Base-by-base conservation (phyloP, 106 monocot species). In the Dioscorea dumetorum region DNA sequence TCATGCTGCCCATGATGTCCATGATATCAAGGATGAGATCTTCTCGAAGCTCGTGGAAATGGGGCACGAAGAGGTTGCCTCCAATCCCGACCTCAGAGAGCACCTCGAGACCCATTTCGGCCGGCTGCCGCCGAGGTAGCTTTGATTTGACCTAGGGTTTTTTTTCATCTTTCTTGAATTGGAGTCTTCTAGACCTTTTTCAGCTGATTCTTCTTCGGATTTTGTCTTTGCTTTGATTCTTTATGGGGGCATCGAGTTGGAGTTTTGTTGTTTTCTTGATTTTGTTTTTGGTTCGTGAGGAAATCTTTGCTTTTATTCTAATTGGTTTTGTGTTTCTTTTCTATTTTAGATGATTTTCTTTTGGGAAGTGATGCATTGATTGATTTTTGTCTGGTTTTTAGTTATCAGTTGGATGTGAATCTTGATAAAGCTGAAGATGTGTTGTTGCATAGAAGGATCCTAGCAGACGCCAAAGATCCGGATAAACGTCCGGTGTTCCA, bases 361-460 rank as follows among this genome's bases (percentile, higher is more conserved):
- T 24, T 52, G 17, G 22, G 2, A 10, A 31, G 61, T 24, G 24
- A 32, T 31, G 4, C 16, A 62, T 13, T 62, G 32, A 32, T 28
- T 32, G 0, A 2, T 18, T 16, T 51, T 61, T 12, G 12, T 60
- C 12, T 49, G 18, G 32, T 41, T 56, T 5, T 31, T 72, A 89
- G 89, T 61, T 89, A 89, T 78, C 24, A 41, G 22, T 63, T 86
- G 70, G 97, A 97, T 72, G 58, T 91, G 57, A 84, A 75, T 48
- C 67, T 84, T 49, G 91, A 91, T 32, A 84, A 66, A 81, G 91
- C 84, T 11, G 91, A 91, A 48, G 95, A 89, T 70, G 86, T 97
- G 20, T 56, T 91, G 34, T 60, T 97, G 57, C 95, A 97, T 67
- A 75, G 72, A 58, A 80, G 75, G 74, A 81, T 91, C 70, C 88